A percentile compares a stretch with the other conserved stretches of the same genome.
Conservation (phyloP, 768 basidiomycete genomes). For the Floccularia luteovirens region DNA sequence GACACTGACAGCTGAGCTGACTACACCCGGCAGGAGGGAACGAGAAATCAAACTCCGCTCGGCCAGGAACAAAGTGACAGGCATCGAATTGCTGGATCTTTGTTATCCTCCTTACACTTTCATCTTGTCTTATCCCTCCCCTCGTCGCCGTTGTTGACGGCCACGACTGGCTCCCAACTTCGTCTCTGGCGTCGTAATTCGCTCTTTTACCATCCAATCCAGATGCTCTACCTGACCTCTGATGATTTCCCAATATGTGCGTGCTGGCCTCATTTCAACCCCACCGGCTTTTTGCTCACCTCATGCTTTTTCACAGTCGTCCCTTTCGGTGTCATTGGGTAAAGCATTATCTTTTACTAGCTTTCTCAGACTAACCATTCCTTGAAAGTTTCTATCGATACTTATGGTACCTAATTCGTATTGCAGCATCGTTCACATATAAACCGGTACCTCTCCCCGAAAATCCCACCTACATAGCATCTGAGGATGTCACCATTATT, state of each 20-base stretch:
- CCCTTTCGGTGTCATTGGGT: conserved; percentile 88
- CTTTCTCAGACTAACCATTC: not conserved
- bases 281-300: conserved; percentile 8
- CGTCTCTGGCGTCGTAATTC: conserved; percentile 31
- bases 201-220: conserved; percentile 24
- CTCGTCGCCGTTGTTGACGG: conserved; percentile 6
- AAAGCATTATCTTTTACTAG: conserved; percentile 12
- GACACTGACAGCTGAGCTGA: no score
- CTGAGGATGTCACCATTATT: conserved; percentile 93
- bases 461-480: conserved; percentile 84
- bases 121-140: not conserved
- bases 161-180: conserved; percentile 13
- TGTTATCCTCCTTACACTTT: conserved; percentile 7
- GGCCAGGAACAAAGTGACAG: not conserved
- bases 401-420: conserved; percentile 85
- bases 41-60: not conserved
- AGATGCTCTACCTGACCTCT: conserved; percentile 85
- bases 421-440: conserved; percentile 73
- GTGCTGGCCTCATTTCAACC: conserved; percentile 20
- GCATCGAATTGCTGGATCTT: conserved; percentile 3
- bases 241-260: conserved; percentile 88
- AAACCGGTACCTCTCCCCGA: conserved; percentile 85
- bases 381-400: conserved; percentile 79
- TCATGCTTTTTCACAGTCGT: conserved; percentile 48
- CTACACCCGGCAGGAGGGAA: no score